phyloP scores from a whole-genome alignment of 2,329 filamentous ascomycete genomes.

The Talaromyces atroroseus region DNA sequence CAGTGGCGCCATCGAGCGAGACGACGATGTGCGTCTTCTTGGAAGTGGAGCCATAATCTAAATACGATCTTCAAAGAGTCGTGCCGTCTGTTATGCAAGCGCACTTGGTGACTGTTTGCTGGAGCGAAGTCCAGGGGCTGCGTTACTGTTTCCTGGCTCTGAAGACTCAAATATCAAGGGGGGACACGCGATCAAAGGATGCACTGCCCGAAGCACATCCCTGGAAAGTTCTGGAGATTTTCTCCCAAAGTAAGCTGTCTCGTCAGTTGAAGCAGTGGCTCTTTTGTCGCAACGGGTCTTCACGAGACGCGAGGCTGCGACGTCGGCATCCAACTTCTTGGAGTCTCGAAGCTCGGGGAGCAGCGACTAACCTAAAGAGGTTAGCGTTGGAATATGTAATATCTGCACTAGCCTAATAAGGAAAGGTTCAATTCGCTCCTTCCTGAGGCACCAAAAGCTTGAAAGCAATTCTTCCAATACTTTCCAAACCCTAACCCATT shows the following conservation, averaged over 20 bases:
- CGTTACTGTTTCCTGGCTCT: background rate
- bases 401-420: background rate
- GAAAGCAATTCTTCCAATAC: background rate
- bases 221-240: background rate
- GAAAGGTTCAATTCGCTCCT: background rate
- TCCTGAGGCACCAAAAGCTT: background rate
- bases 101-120: background rate
- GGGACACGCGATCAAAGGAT: background rate
- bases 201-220: background rate
- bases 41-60: constrained; percentile 29
- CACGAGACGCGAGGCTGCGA: constrained; percentile 10
- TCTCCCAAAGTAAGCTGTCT: background rate
- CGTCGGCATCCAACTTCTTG: constrained; percentile 11
- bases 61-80: background rate
- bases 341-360: constrained; percentile 12
- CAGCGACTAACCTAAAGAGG: background rate
- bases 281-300: constrained; percentile 7
- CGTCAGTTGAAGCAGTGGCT: background rate
- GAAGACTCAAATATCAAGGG: background rate
- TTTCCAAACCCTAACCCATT: background rate
- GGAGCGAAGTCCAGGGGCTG: constrained; percentile 6
- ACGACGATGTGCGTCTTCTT: constrained; percentile 24
- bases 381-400: background rate
- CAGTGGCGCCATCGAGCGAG: constrained; percentile 26
- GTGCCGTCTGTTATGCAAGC: background rate